Conservation (phyloP, 78 protist species). For the Diacronema lutheri region DNA sequence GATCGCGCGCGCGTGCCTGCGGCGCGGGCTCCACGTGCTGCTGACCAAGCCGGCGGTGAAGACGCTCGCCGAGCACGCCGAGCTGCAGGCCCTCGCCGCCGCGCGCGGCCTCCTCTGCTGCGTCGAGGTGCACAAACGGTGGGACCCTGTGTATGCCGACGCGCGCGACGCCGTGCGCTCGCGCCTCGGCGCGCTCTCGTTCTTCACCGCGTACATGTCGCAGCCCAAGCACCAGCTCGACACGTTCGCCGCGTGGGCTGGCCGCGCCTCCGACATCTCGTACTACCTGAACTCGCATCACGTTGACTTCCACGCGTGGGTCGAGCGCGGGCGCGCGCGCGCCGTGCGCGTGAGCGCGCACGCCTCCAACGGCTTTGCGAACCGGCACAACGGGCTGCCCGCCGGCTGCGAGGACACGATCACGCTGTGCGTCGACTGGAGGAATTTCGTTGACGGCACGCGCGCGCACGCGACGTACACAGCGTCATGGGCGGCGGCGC, state of each 20-base stretch:
- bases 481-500: conserved; percentile 40
- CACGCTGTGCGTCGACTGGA: conserved; percentile 43
- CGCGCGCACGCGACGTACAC: conserved; percentile 45
- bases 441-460: conserved; percentile 10
- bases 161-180: conserved; percentile 20
- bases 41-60: conserved; percentile 60
- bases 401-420: conserved; percentile 49
- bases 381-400: neutral
- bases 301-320: conserved; percentile 54
- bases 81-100: conserved; percentile 4
- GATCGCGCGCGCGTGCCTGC: conserved; percentile 35
- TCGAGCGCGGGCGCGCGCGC: conserved; percentile 12
- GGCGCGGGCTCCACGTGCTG: conserved; percentile 56
- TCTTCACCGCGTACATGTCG: conserved; percentile 32
- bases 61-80: conserved; percentile 38
- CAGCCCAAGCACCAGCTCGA: conserved; percentile 62
- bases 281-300: conserved; percentile 63
- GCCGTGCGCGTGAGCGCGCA: conserved; percentile 47
- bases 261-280: conserved; percentile 42
- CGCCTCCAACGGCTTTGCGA: conserved; percentile 41
- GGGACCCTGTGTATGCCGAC: conserved; percentile 51
- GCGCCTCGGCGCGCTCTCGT: conserved; percentile 30
- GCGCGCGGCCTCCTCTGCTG: neutral
- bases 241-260: conserved; percentile 54
- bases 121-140: conserved; percentile 59